Percentiles rank a stretch among this genome's conserved stretches.
Conservation (phyloP, 768 basidiomycete genomes). For the Leccinellum albellum region DNA sequence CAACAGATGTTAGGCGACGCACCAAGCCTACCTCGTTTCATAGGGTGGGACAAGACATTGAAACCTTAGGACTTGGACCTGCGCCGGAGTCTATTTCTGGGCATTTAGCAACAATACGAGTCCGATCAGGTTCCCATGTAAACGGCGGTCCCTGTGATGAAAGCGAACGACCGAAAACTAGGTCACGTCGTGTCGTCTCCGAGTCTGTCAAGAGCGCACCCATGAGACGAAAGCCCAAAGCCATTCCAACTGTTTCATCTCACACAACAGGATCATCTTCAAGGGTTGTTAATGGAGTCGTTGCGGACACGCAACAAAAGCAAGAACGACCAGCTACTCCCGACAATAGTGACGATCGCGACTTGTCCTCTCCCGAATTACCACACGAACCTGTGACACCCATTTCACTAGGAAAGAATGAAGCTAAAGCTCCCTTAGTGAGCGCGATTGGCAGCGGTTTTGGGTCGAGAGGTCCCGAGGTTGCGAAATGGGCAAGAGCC, state of each 20-base stretch:
- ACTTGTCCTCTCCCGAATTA: conserved; percentile 29
- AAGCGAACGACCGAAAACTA: background rate
- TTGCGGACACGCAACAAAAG: background rate
- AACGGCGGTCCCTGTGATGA: background rate
- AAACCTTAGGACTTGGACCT: conserved; percentile 15
- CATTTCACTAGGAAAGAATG: conserved; percentile 24
- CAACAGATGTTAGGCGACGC: conserved; percentile 4
- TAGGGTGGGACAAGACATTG: conserved; percentile 7
- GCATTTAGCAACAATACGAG: conserved; percentile 23
- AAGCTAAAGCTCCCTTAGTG: conserved; percentile 5
- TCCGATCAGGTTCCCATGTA: conserved; percentile 13
- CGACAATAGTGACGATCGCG: conserved; percentile 14
- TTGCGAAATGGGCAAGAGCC: conserved; percentile 47
- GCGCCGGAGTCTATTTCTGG: conserved; percentile 28
- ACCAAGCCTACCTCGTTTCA: conserved; percentile 13
- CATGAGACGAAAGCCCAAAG: conserved; percentile 1
- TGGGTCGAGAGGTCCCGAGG: conserved; percentile 50
- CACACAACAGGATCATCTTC: conserved; percentile 9
- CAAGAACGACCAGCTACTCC: conserved; percentile 13
- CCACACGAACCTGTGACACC: conserved; percentile 33
- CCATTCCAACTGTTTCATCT: background rate
- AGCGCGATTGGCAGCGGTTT: conserved; percentile 11
- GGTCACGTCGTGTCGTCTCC: conserved; percentile 18
- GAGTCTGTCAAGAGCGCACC: conserved; percentile 12
- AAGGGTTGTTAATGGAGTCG: background rate